A percentile compares a stretch with the other conserved stretches of the same genome.
Evolutionary conservation across 2,329 filamentous ascomycete species (phyloP).

Genomic region (Phyllosticta citrichinensis): DNA sequence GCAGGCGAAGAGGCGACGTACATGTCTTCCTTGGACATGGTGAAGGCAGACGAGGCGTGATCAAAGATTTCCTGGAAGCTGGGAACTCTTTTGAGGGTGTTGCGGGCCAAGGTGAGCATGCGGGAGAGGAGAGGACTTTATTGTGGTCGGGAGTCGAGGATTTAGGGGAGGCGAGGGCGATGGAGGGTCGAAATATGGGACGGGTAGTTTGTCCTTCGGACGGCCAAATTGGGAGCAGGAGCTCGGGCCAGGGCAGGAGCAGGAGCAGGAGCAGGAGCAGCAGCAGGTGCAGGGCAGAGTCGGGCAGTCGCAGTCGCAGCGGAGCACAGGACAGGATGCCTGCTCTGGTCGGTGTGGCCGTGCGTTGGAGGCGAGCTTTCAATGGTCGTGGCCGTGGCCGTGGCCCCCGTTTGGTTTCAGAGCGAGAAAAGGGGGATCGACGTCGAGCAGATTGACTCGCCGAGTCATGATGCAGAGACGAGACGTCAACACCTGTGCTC

Average conservation of each 20-base stretch:
- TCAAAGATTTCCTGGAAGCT: slow-evolving; percentile 33
- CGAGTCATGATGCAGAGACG: not conserved
- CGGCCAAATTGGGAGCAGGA: slow-evolving; percentile 4
- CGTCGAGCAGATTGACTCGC: slow-evolving; percentile 7
- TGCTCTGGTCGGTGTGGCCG: not conserved
- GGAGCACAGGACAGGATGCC: not conserved
- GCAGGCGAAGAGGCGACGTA: slow-evolving; percentile 18
- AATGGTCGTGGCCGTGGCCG: not conserved
- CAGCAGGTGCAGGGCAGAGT: not conserved
- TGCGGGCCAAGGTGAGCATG: slow-evolving; percentile 29
- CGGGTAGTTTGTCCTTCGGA: not conserved
- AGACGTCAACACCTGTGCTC: too few relatives aligned
- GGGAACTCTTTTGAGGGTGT: slow-evolving; percentile 31
- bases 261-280: not conserved
- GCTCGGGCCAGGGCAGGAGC: not conserved
- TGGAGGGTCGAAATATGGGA: slow-evolving; percentile 9
- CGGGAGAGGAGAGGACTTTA: slow-evolving; percentile 4
- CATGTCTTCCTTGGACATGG: slow-evolving; percentile 33
- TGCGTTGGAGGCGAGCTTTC: not conserved
- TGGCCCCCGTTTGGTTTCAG: not conserved
- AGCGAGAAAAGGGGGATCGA: slow-evolving; percentile 11
- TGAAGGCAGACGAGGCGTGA: slow-evolving; percentile 15
- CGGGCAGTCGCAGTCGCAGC: not conserved
- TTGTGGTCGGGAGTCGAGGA: not conserved
- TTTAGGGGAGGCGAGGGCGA: not conserved